These are phyloP conservation scores for Pseudogymnoascus destructans DNA, from an alignment of 2,329 filamentous ascomycete genomes.

Conservation along the genomic window DNA sequence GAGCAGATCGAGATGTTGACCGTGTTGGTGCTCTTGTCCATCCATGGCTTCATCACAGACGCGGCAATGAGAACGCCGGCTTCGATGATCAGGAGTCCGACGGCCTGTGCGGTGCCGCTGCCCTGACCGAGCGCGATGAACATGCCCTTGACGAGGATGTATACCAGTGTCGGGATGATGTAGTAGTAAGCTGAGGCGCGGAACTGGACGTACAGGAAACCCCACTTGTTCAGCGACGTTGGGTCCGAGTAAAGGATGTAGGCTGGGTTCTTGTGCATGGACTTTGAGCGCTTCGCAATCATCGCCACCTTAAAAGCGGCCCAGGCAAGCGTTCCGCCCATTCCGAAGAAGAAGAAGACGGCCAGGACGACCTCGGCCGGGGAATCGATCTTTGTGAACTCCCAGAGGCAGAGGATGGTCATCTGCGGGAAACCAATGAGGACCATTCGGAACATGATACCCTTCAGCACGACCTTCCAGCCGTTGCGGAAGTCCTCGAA, in stretches of 20 bases:
- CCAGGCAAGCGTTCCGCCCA: conserved; percentile 67
- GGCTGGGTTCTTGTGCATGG: conserved; percentile 89
- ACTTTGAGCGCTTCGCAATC: conserved; percentile 75
- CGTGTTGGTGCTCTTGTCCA: conserved; percentile 96
- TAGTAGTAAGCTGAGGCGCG: conserved; percentile 93
- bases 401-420: conserved; percentile 82
- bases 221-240: conserved; percentile 92
- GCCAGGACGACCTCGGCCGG: conserved; percentile 75
- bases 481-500: conserved; percentile 91
- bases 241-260: conserved; percentile 96
- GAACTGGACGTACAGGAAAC: conserved; percentile 94
- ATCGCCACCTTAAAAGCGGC: conserved; percentile 81
- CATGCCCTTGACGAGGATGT: conserved; percentile 76
- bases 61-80: conserved; percentile 62
- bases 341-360: conserved; percentile 75
- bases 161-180: conserved; percentile 65
- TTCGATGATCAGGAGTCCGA: conserved; percentile 75
- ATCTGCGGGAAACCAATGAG: conserved; percentile 89
- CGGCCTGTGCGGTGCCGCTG: conserved; percentile 58
- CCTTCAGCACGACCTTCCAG: conserved; percentile 85
- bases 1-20: conserved; percentile 90
- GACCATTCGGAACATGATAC: conserved; percentile 80
- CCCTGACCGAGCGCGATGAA: conserved; percentile 74
- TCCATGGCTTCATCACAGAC: conserved; percentile 79
- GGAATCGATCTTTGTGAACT: conserved; percentile 77